These are phyloP conservation scores for Gnomoniopsis smithogilvyi DNA, from an alignment of 2,329 filamentous ascomycete genomes.

Conservation along the genomic window DNA sequence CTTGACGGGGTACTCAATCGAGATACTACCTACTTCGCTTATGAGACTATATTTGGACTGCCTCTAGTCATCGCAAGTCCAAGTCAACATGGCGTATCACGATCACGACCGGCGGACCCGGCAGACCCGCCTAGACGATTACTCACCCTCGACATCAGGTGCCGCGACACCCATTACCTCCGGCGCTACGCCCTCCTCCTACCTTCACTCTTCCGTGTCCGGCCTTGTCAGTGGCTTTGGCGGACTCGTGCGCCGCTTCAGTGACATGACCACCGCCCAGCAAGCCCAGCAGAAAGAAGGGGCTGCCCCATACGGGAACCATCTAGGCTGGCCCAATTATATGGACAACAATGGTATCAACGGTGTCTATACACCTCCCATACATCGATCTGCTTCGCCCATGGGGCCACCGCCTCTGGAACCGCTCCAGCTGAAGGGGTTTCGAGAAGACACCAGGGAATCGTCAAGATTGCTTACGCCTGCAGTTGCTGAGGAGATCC, in stretches of 20 bases:
- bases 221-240: constrained; percentile 45
- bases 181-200: constrained; percentile 24
- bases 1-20: neutral
- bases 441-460: constrained; percentile 54
- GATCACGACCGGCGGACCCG: constrained; percentile 12
- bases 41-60: too few relatives aligned
- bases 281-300: constrained; percentile 2
- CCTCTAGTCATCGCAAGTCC: neutral
- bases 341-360: constrained; percentile 43
- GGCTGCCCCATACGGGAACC: constrained; percentile 15
- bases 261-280: constrained; percentile 34
- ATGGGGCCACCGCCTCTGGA: constrained; percentile 88
- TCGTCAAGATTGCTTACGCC: constrained; percentile 66
- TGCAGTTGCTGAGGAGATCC: constrained; percentile 85
- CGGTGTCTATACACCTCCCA: constrained; percentile 57
- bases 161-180: constrained; percentile 27
- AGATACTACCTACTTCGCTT: neutral
- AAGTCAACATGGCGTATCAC: constrained; percentile 13
- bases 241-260: constrained; percentile 67
- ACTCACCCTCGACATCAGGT: constrained; percentile 25
- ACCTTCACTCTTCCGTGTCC: constrained; percentile 31
- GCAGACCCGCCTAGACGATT: constrained; percentile 13
- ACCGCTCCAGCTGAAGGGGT: constrained; percentile 69
- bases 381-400: constrained; percentile 65
- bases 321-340: constrained; percentile 20